phyloP scores from a whole-genome alignment of 2,329 filamentous ascomycete genomes.

The Davidsoniella neocaledoniae region DNA sequence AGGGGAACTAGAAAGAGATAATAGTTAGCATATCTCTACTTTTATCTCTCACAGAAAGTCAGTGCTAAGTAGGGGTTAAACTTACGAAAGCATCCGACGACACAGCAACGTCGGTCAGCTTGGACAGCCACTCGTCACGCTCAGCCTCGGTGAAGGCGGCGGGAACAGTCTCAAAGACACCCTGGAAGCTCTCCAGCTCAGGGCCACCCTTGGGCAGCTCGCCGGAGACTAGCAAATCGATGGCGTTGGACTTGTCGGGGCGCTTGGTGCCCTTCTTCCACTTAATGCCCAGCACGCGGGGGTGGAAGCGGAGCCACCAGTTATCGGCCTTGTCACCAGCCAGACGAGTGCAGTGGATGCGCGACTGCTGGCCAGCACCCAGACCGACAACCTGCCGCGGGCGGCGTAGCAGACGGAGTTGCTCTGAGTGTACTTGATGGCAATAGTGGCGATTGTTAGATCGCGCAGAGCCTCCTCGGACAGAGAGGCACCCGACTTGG shows the following conservation, averaged over 20 bases:
- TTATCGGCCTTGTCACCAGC: constrained; percentile 98
- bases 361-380: constrained; percentile 89
- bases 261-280: constrained; percentile 98
- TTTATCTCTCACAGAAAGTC: neutral
- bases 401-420: constrained; percentile 97
- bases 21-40: constrained; percentile 15
- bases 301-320: constrained; percentile 99
- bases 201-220: constrained; percentile 68
- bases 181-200: constrained; percentile 76
- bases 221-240: constrained; percentile 85
- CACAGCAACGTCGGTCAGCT: constrained; percentile 67
- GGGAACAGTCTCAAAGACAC: constrained; percentile 79
- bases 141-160: constrained; percentile 67
- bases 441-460: constrained; percentile 87
- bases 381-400: constrained; percentile 84
- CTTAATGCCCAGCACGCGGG: constrained; percentile 69
- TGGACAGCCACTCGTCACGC: constrained; percentile 68
- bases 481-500: constrained; percentile 57
- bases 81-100: constrained; percentile 91
- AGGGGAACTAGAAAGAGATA: constrained; percentile 55
- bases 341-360: constrained; percentile 95
- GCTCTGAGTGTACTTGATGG: constrained; percentile 95
- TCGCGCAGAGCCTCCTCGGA: constrained; percentile 74
- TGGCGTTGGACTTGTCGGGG: constrained; percentile 94
- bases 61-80: constrained; percentile 15